Base-by-base conservation (phyloP, 331 rosid genomes). In the Pyrus hybrid region DNA sequence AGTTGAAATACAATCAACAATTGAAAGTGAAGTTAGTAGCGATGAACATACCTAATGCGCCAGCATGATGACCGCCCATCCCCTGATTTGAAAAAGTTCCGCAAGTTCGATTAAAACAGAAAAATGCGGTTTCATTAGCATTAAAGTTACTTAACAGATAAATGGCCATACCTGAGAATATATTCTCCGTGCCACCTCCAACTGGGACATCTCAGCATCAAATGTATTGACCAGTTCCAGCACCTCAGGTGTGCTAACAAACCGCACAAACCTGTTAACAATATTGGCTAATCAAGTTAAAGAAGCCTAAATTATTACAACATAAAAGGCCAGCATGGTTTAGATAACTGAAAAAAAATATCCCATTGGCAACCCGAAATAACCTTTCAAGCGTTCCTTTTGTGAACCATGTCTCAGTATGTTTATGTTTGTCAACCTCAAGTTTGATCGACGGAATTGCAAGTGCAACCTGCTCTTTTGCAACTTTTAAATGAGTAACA, bases 341-440 rank as follows among this genome's bases (percentile, higher is more conserved):
- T 54, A 72, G 75, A 29, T 13, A 73, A 66, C 65, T 30, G 43
- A 70, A 64, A 20, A 16, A 12, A 72, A 21, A 41, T 61, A 49
- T 5, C 56, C 28, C 41, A 70, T 14, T 69, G 43, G 57, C 45
- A 79, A 57, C 33, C 49, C 23, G 13, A 64, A 16, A n/a, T 47
- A 53, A 94, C 99, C 98, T 95, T 89, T 92, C 99, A 72, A 95
- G 86, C 18, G 99, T 92, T 88, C 97, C 99, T 87, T 90, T 95
- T 3, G 97, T 92, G 86, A 95, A 95, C 99, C 99, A 95, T 0
- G 80, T 63, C 82, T 83, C 89, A 13, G 86, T 86, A 85, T 86
- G 82, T 84, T 74, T 85, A 71, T 47, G 75, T 63, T 84, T 86
- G 80, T 89, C 98, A 70, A 81, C 84, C 77, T 92, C 98, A 63